phyloP scores from a whole-genome alignment of 2,329 filamentous ascomycete genomes.

The Colletotrichum lentis region DNA sequence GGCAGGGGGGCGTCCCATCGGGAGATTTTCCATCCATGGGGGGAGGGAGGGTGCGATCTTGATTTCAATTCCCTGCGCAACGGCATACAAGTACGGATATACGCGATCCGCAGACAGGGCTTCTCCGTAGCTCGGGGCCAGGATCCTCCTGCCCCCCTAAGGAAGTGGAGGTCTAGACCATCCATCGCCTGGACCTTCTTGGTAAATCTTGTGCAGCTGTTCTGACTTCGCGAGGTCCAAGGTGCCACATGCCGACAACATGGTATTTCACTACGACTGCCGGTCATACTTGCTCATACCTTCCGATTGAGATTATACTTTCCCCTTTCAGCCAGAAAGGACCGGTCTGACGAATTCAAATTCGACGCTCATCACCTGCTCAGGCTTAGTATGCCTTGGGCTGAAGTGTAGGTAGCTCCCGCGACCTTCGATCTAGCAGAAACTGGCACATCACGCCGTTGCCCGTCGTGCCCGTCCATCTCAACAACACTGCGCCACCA shows the following conservation, averaged over 20 bases:
- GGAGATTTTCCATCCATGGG: neutral
- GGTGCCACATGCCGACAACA: constrained; percentile 18
- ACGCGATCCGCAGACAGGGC: constrained; percentile 4
- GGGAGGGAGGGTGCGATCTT: neutral
- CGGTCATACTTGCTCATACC: constrained; percentile 19
- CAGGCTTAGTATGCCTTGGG: neutral
- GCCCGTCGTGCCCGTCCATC: constrained; percentile 15
- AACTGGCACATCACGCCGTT: constrained; percentile 16
- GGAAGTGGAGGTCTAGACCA: constrained; percentile 17
- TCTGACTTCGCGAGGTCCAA: neutral
- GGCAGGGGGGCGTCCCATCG: neutral
- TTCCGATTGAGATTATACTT: constrained; percentile 1
- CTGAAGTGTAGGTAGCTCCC: neutral
- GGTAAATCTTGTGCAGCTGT: constrained; percentile 4
- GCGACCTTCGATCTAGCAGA: constrained; percentile 26
- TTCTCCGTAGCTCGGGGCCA: constrained; percentile 17
- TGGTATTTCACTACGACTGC: constrained; percentile 29
- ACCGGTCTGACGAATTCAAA: neutral
- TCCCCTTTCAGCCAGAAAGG: neutral
- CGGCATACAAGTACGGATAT: neutral
- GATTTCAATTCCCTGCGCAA: neutral
- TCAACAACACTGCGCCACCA: constrained; percentile 10
- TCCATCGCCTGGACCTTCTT: constrained; percentile 14
- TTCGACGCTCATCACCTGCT: neutral
- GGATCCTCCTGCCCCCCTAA: constrained; percentile 11